phyloP scores from a whole-genome alignment of 116 monocot genomes.

The Dioscorea cayenensis region DNA sequence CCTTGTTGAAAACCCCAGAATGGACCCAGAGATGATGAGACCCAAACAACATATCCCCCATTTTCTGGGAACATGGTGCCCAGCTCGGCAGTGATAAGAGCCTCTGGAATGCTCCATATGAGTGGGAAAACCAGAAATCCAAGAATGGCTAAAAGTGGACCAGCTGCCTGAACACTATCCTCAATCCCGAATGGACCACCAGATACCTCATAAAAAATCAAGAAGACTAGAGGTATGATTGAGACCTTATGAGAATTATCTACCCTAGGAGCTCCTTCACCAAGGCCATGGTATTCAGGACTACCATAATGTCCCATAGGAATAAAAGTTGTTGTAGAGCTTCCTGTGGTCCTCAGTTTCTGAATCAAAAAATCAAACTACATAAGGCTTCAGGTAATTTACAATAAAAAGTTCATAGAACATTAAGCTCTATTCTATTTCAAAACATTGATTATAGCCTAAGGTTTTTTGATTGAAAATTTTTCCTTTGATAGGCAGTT shows the following conservation, averaged over 20 bases:
- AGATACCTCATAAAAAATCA: slow-evolving; percentile 77
- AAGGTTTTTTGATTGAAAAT: too few species aligned
- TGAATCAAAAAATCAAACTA: background rate
- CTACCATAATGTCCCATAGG: slow-evolving; percentile 29
- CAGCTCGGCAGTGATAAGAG: slow-evolving; percentile 78
- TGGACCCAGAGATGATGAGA: slow-evolving; percentile 66
- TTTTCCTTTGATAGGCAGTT: too few species aligned
- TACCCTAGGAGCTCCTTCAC: slow-evolving; percentile 13
- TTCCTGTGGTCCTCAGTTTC: slow-evolving; percentile 21
- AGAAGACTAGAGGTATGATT: slow-evolving; percentile 47
- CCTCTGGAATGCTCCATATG: slow-evolving; percentile 89
- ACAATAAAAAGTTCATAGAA: background rate
- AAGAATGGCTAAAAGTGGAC: slow-evolving; percentile 64
- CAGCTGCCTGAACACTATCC: slow-evolving; percentile 68
- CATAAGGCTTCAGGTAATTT: background rate
- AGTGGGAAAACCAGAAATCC: slow-evolving; percentile 81
- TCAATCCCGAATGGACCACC: slow-evolving; percentile 72
- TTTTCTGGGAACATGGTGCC: slow-evolving; percentile 89
- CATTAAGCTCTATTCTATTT: background rate
- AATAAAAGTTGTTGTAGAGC: background rate
- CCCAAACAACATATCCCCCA: slow-evolving; percentile 85
- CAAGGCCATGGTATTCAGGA: slow-evolving; percentile 15
- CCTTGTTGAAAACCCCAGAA: slow-evolving; percentile 95
- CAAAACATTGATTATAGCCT: background rate
- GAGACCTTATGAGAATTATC: slow-evolving; percentile 38